Evolutionary conservation across 2,329 filamentous ascomycete species (phyloP), one percentile per base, ranked within the genome.

Genomic region (Trichoderma harzianum): DNA sequence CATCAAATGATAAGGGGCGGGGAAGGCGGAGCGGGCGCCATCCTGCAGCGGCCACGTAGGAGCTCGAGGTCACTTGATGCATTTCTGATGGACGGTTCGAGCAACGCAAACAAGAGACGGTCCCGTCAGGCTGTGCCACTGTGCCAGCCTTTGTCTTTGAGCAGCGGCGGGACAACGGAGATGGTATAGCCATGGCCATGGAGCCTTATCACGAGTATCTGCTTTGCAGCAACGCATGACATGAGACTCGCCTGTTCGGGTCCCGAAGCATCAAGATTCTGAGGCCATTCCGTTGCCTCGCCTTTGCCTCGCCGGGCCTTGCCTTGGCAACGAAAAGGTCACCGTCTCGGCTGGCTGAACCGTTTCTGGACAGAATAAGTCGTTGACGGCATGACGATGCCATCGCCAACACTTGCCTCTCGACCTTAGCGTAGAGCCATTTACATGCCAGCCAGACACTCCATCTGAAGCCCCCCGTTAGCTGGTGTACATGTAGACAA

Each of bases 21-120:
- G 55, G 70, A 69, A 60, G 65, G 30, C 39, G 70, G 70, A 69
- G 70, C 70, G 55, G 70, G 70, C 69, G 58, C 63, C 70, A 72
- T 55, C 70, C 70, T 72, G 70, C 70, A 65, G 63, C 72, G 57
- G 73, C 73, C 73, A 74, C 73, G 73, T 74, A 73, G 58, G 47
- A 53, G 47, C 47, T 53, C 47, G 69, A 26, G 72, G 61, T 74
- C 72, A 74, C 73, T 74, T 73, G 73, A 63, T 53, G 47, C 47
- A 53, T 53, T 53, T 53, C 21, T 21, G n/a, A 53, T 53, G 47
- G 47, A 53, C 47, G 47, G 47, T 53, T 61, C 57, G 57, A 69
- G 55, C 36, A 69, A 53, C 60, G 61, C 36, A 63, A 62, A 68
- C 69, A 57, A 63, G 16, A 21, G 57, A 53, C 47, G 47, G 47